A percentile compares a stretch with the other conserved stretches of the same genome.
Conservation (phyloP, 805 yeast genomes). For the Metschnikowia gruessii region DNA sequence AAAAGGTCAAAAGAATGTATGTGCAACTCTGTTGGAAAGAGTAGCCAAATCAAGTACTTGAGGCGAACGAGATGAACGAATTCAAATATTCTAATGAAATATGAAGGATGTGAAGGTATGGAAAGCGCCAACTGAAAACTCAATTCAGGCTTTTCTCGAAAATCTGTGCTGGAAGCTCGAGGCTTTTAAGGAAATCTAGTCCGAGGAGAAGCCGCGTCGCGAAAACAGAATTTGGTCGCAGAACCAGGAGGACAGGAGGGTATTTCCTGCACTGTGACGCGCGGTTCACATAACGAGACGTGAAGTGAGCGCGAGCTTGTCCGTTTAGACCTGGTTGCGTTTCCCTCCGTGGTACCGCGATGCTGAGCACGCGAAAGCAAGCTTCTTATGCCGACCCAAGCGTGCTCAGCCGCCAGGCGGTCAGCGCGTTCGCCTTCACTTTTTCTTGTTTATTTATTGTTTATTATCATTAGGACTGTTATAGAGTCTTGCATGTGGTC, state of each 20-base stretch:
- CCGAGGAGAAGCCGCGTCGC: constrained; percentile 17
- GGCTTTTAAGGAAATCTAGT: constrained; percentile 7
- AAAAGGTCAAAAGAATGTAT: neutral
- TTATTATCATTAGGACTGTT: too few species aligned
- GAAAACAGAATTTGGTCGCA: constrained; percentile 13
- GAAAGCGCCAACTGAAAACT: neutral
- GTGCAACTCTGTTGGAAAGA: neutral
- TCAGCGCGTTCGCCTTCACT: too few species aligned
- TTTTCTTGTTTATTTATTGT: too few species aligned
- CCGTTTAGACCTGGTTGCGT: neutral
- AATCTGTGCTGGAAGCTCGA: constrained; percentile 1
- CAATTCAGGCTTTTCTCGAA: neutral
- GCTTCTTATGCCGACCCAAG: too few species aligned
- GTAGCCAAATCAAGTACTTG: neutral
- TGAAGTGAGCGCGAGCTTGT: constrained; percentile 3
- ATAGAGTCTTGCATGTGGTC: too few species aligned
- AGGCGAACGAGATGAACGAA: neutral
- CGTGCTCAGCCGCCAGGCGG: too few species aligned
- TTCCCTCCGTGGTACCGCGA: constrained; percentile 2
- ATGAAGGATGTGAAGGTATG: neutral
- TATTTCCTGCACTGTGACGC: constrained; percentile 12
- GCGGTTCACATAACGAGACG: constrained; percentile 2
- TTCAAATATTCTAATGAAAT: neutral
- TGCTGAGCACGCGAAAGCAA: neutral
- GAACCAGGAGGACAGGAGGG: constrained; percentile 17